A percentile compares a stretch with the other conserved stretches of the same genome.
Conservation (phyloP, 148 eudicot genomes). For the Rhododendron molle region DNA sequence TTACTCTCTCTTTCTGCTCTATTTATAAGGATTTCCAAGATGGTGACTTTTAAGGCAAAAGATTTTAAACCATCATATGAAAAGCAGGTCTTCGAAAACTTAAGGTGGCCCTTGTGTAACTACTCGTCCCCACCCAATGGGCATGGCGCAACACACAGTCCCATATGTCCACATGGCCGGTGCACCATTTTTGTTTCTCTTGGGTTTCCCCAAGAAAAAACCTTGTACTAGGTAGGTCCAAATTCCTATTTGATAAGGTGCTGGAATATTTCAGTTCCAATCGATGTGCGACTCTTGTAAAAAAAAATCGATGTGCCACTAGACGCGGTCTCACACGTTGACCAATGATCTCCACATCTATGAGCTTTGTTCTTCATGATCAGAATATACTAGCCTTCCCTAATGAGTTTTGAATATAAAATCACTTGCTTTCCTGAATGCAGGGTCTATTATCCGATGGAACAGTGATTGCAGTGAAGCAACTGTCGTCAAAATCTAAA, state of each 20-base stretch:
- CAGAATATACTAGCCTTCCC: not conserved
- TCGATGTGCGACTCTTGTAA: not conserved
- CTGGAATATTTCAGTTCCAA: slow-evolving; percentile 1
- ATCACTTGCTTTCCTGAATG: not conserved
- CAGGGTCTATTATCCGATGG: slow-evolving; percentile 55
- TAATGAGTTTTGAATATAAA: not conserved
- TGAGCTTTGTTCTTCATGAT: not conserved
- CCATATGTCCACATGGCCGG: not conserved
- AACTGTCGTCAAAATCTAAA: slow-evolving; percentile 52
- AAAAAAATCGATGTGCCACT: not conserved
- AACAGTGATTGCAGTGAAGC: slow-evolving; percentile 53
- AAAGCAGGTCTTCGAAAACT: not conserved
- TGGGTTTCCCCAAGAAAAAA: not conserved
- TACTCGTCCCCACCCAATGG: not conserved
- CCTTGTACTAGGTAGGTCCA: not conserved
- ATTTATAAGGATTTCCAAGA: not conserved
- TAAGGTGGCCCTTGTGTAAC: not conserved
- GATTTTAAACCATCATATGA: not conserved
- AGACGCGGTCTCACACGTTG: not conserved
- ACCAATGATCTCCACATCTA: not conserved
- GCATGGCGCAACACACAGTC: not conserved
- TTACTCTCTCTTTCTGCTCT: not conserved
- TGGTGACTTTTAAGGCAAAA: not conserved
- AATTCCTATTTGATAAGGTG: not conserved
- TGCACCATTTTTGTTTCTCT: not conserved